phyloP scores from a whole-genome alignment of 257 asterid genomes.

The Ocimum tenuiflorum region DNA sequence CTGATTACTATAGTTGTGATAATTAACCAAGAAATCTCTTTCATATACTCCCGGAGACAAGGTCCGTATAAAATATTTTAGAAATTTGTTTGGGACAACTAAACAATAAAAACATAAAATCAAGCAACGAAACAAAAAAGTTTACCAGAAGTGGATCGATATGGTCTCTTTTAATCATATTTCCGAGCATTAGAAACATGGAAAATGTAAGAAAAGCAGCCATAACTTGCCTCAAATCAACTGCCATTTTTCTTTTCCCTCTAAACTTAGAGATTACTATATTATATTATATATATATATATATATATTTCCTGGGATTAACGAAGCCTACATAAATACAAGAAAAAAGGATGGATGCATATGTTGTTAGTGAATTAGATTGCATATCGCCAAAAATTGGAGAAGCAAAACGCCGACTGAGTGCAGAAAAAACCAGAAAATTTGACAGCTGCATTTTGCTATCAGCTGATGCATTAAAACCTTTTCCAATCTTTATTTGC shows the following conservation, averaged over 20 bases:
- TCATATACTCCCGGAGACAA: too few species aligned
- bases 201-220: slow-evolving; percentile 56
- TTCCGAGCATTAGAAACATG: slow-evolving; percentile 52
- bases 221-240: slow-evolving; percentile 47
- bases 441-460: slow-evolving; percentile 28
- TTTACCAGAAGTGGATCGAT: slow-evolving; percentile 49
- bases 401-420: slow-evolving; percentile 9
- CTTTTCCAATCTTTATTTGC: neutral
- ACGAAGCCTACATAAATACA: neutral
- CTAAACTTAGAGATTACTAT: too few species aligned
- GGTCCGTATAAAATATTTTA: too few species aligned
- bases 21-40: too few species aligned
- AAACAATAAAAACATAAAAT: neutral
- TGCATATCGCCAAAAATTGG: neutral
- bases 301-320: too few species aligned
- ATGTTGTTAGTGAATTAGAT: neutral
- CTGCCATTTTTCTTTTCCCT: slow-evolving; percentile 16
- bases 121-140: neutral
- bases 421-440: slow-evolving; percentile 19
- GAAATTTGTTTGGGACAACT: neutral
- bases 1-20: too few species aligned
- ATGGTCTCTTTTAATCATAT: slow-evolving; percentile 50
- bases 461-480: slow-evolving; percentile 23
- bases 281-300: too few species aligned
- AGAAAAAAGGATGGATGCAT: neutral